Base-by-base conservation (phyloP, 345 rosid genomes). In the Eucalyptus curtisii region DNA sequence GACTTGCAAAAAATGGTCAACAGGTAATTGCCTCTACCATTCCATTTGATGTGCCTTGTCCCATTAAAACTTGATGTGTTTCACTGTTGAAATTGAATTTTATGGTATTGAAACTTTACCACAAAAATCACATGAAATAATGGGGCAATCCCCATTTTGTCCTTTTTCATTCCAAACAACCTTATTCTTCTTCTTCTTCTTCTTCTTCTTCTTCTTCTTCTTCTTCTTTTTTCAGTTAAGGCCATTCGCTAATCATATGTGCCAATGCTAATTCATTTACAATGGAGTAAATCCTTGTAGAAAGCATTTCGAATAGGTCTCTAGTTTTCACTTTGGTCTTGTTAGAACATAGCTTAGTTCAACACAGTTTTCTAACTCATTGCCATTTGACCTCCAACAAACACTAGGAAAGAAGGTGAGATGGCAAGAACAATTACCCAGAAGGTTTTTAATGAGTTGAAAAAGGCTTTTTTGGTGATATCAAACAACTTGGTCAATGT, bases 1-100 rank as follows among this genome's bases (percentile, higher is more conserved):
- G 27, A 53, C 0, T 0, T 53, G 1, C 59, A 53, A 0, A 53
- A 8, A 1, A 53, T 0, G 5, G 0, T 5, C 25, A 53, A 20
- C 0, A 22, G 5, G 12, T 53, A 0, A 53, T 0, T 8, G 0
- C 27, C 59, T 55, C 11, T 53, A 53, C 8, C 59, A 22, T 0
- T 55, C 10, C 3, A 17, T 22, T 55, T 55, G 59, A 55, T 55
- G 1, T 55, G 59, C 27, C 59, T 22, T 55, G 59, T 55, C 0
- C 13, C 27, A 55, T 24, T 55, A 22, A 55, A 22, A 55, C 27
- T 0, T 55, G 0, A 55, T 22, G 27, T 4, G 25, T 0, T 17
- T 17, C 25, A 8, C 0, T 53, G 2, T 22, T 22, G 27, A 53
- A 53, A 53, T 53, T 53, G 59, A 55, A 22, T 55, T 55, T 9